phyloP scores from a whole-genome alignment of 2,329 filamentous ascomycete species.

The Penicillium sp. region DNA sequence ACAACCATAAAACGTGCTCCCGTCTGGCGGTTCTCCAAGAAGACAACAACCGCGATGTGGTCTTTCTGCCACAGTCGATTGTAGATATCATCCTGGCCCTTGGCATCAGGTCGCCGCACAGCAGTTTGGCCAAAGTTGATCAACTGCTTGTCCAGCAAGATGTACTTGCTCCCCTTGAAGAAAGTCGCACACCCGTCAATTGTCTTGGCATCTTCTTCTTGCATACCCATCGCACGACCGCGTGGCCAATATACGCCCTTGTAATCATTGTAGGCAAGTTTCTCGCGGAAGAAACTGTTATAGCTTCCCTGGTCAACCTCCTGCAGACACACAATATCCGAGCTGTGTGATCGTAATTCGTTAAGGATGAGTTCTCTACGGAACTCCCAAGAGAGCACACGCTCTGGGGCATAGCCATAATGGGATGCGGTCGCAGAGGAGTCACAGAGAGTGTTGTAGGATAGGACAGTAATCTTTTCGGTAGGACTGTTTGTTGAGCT shows the following conservation, averaged over 20 bases:
- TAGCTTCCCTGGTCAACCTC: constrained; percentile 93
- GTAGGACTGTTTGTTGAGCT: constrained; percentile 54
- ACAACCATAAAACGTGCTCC: constrained; percentile 91
- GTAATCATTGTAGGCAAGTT: constrained; percentile 85
- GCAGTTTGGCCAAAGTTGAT: constrained; percentile 91
- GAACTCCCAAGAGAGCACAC: constrained; percentile 83
- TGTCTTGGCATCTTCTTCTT: constrained; percentile 80
- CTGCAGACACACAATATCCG: constrained; percentile 91
- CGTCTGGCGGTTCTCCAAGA: constrained; percentile 88
- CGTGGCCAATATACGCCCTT: constrained; percentile 94
- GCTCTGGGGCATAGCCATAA: constrained; percentile 88
- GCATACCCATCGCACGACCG: constrained; percentile 87
- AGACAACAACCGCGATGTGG: constrained; percentile 89
- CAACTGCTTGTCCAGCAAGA: constrained; percentile 89
- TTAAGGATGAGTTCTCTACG: constrained; percentile 80
- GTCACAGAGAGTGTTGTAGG: constrained; percentile 95
- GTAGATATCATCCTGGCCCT: constrained; percentile 95
- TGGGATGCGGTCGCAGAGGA: constrained; percentile 82
- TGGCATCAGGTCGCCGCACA: constrained; percentile 95
- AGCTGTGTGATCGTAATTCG: constrained; percentile 76
- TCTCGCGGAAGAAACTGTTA: constrained; percentile 86
- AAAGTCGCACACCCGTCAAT: constrained; percentile 98
- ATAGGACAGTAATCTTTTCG: constrained; percentile 80
- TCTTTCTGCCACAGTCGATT: constrained; percentile 98
- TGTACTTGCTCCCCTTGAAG: constrained; percentile 93